phyloP scores from a whole-genome alignment of 768 basidiomycete genomes.

The Mycena latifolia region DNA sequence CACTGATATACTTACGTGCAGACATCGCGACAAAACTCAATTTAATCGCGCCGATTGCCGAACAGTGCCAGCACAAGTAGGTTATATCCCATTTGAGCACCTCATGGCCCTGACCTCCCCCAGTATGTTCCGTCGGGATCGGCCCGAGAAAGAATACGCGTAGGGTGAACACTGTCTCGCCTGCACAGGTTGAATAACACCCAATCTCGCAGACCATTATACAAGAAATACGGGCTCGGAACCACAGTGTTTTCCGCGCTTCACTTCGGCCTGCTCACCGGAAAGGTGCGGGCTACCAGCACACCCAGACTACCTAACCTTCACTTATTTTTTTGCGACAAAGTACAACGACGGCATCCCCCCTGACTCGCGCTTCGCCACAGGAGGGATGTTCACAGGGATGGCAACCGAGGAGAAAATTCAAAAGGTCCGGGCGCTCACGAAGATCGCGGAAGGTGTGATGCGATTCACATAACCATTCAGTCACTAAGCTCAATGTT shows the following conservation, averaged over 20 bases:
- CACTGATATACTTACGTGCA: conserved; percentile 48
- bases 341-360: conserved; percentile 43
- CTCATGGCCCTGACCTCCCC: not conserved
- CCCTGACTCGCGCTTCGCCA: conserved; percentile 75
- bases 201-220: conserved; percentile 61
- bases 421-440: conserved; percentile 62
- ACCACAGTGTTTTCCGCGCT: conserved; percentile 84
- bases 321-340: too few relatives aligned
- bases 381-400: conserved; percentile 65
- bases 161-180: conserved; percentile 42
- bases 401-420: conserved; percentile 65
- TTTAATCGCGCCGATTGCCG: conserved; percentile 77
- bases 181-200: not conserved
- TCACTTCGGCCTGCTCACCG: conserved; percentile 80
- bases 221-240: conserved; percentile 76
- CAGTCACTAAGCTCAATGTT: not conserved
- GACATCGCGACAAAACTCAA: conserved; percentile 77
- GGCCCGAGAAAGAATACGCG: conserved; percentile 87
- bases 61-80: conserved; percentile 82
- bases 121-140: conserved; percentile 81
- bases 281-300: conserved; percentile 61
- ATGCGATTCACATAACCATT: conserved; percentile 13
- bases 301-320: too few relatives aligned
- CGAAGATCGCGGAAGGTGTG: conserved; percentile 72
- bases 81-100: conserved; percentile 29